Conservation (phyloP, 2,329 filamentous ascomycete genomes). For the Geosmithia morbida region DNA sequence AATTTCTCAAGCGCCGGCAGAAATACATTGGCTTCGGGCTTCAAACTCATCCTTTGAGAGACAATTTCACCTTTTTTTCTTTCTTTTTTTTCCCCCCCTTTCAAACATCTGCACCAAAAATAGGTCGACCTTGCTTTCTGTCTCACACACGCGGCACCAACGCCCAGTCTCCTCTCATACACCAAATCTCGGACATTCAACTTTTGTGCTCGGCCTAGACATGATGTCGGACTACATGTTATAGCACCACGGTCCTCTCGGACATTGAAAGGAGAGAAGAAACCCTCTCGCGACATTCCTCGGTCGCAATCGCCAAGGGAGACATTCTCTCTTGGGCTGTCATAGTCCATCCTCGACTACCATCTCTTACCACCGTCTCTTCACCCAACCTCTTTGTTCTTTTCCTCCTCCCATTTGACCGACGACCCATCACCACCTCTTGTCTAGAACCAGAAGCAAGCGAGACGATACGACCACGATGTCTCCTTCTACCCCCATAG, state of each 20-base stretch:
- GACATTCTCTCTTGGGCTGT: background rate
- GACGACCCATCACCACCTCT: background rate
- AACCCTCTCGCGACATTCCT: background rate
- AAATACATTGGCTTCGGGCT: too few species aligned
- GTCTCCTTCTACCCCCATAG: slow-evolving; percentile 19
- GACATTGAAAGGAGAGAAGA: background rate
- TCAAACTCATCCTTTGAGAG: too few species aligned
- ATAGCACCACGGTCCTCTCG: slow-evolving; percentile 11
- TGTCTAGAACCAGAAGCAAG: too few species aligned
- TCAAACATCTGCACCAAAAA: too few species aligned
- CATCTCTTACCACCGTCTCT: too few species aligned
- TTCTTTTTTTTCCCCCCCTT: too few species aligned
- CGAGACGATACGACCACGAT: slow-evolving; percentile 9
- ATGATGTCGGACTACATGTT: slow-evolving; percentile 13
- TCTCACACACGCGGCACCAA: too few species aligned
- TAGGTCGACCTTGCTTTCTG: too few species aligned
- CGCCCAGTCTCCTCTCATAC: too few species aligned
- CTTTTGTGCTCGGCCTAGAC: background rate
- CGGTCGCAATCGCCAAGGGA: background rate
- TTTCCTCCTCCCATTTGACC: background rate
- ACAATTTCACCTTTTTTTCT: too few species aligned
- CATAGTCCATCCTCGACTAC: background rate
- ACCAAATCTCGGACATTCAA: too few species aligned
- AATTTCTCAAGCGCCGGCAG: too few species aligned
- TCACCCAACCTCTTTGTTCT: background rate